Conservation (phyloP, 306 rosid genomes). For the Rosa chinensis region DNA sequence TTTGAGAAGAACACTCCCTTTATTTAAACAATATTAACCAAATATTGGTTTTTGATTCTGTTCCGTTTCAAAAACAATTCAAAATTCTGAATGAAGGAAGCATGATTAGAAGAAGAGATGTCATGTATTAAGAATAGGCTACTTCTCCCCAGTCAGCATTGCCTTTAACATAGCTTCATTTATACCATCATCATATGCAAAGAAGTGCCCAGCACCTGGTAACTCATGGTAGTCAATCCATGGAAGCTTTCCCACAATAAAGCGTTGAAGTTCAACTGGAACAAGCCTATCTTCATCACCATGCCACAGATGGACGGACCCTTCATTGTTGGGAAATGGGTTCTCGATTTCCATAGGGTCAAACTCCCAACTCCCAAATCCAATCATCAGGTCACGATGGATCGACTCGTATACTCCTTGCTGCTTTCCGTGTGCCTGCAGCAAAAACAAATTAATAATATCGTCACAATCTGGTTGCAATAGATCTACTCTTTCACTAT, state of each 20-base stretch:
- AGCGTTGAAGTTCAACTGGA: conserved; percentile 40
- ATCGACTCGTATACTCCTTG: conserved; percentile 58
- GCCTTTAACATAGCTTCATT: conserved; percentile 36
- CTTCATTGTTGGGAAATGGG: conserved; percentile 45
- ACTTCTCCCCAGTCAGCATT: conserved; percentile 29
- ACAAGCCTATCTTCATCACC: conserved; percentile 56
- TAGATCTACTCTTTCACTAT: background rate
- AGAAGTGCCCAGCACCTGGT: conserved; percentile 59
- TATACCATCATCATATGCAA: conserved; percentile 26
- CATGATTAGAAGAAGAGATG: background rate
- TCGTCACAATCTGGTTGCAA: background rate
- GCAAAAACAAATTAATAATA: background rate
- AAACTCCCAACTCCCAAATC: conserved; percentile 69
- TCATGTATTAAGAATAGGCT: background rate
- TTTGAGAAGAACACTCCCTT: too few species aligned
- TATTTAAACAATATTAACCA: background rate
- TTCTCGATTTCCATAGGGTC: conserved; percentile 50
- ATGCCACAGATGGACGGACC: conserved; percentile 65
- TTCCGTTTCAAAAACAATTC: background rate
- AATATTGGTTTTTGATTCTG: background rate
- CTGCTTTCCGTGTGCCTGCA: conserved; percentile 40
- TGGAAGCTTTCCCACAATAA: conserved; percentile 48
- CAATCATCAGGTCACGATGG: conserved; percentile 44
- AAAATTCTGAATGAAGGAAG: too few species aligned
- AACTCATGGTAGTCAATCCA: conserved; percentile 79